A percentile compares a stretch with the other conserved stretches of the same genome.
Conservation (phyloP, 108 stramenopile genomes). For the Pseudonitzschia delicatissima region DNA sequence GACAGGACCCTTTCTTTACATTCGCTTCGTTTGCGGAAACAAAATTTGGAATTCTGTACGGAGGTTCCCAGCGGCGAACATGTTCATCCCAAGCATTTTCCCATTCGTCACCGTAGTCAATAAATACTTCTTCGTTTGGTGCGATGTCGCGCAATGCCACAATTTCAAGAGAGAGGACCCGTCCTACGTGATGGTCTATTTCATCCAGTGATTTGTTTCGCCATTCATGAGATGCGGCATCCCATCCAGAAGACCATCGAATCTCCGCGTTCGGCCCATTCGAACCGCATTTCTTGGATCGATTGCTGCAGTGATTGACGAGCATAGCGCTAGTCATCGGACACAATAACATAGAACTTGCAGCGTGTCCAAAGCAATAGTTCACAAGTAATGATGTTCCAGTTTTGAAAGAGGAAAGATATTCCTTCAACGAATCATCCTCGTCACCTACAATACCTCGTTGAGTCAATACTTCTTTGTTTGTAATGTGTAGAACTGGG, state of each 20-base stretch:
- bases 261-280: constrained; percentile 50
- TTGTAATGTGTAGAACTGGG: constrained; percentile 23
- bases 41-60: constrained; percentile 6
- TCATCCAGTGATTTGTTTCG: not conserved
- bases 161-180: constrained; percentile 34
- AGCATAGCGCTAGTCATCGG: constrained; percentile 27
- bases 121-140: constrained; percentile 61
- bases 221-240: constrained; percentile 10
- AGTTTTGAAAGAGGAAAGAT: not conserved
- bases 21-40: constrained; percentile 29
- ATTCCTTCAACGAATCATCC: not conserved
- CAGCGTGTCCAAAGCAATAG: constrained; percentile 62
- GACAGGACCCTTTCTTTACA: not conserved
- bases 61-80: constrained; percentile 30
- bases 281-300: not conserved
- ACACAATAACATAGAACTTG: constrained; percentile 59
- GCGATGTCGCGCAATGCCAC: constrained; percentile 51
- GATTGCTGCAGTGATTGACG: constrained; percentile 27
- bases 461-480: constrained; percentile 12
- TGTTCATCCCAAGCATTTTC: constrained; percentile 55
- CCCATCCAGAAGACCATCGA: constrained; percentile 24
- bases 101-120: constrained; percentile 69
- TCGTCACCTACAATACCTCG: not conserved
- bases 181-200: not conserved
- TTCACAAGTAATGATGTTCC: constrained; percentile 40